phyloP scores from a whole-genome alignment of 352 stramenopile species.

The Phytophthora ohioensis region DNA sequence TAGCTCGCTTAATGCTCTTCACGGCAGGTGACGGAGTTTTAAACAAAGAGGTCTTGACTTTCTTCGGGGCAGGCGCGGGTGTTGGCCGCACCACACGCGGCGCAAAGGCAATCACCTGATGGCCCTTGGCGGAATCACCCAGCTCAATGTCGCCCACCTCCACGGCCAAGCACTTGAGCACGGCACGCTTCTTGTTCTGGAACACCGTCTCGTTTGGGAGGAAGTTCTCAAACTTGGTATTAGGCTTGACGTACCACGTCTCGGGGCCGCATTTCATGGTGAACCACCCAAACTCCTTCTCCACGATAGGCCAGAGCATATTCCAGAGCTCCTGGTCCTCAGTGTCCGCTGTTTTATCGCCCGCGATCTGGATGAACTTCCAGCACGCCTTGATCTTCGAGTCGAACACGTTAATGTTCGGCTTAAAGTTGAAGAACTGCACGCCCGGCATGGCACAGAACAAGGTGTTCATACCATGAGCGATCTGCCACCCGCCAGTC shows the following conservation, averaged over 20 bases:
- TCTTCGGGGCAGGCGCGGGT: conserved; percentile 27
- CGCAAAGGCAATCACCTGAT: conserved; percentile 66
- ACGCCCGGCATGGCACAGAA: conserved; percentile 83
- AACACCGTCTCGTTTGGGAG: conserved; percentile 85
- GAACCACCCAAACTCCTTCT: conserved; percentile 75
- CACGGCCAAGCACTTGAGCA: conserved; percentile 67
- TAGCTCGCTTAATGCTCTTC: conserved; percentile 43
- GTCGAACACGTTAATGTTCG: conserved; percentile 88
- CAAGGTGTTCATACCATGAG: conserved; percentile 59
- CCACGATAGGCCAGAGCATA: conserved; percentile 66
- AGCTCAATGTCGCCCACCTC: conserved; percentile 66
- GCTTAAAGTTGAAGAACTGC: conserved; percentile 85
- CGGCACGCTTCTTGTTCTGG: conserved; percentile 77
- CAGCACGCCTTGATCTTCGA: conserved; percentile 80
- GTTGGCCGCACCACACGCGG: conserved; percentile 28
- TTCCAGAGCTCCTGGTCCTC: conserved; percentile 61
- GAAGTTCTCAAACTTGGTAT: conserved; percentile 76
- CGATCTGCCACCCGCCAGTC: conserved; percentile 69
- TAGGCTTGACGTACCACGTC: conserved; percentile 80
- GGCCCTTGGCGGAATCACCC: conserved; percentile 73
- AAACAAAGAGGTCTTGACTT: conserved; percentile 44
- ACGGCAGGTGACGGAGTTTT: conserved; percentile 52
- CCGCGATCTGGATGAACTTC: conserved; percentile 70
- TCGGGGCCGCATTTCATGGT: conserved; percentile 76
- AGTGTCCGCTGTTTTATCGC: conserved; percentile 38